phyloP scores from a whole-genome alignment of 2,329 filamentous ascomycete species.

The Aspergillus sp. region DNA sequence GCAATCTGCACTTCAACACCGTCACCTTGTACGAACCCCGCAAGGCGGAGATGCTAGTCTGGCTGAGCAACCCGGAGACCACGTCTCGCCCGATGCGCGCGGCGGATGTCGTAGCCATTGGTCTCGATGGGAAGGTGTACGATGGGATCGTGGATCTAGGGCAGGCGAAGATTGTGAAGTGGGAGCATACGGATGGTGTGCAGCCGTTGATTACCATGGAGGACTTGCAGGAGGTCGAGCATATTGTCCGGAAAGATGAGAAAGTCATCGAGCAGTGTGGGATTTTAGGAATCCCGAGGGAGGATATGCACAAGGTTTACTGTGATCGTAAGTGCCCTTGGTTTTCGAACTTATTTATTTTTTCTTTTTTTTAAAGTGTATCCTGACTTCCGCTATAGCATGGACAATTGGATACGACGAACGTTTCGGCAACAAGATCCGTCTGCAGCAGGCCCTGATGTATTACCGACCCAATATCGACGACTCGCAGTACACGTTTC shows the following conservation, averaged over 20 bases:
- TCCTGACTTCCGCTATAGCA: slow-evolving; percentile 34
- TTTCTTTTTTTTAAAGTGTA: neutral
- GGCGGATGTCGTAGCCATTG: slow-evolving; percentile 78
- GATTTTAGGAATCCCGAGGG: slow-evolving; percentile 67
- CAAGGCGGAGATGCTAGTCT: slow-evolving; percentile 74
- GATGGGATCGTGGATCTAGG: slow-evolving; percentile 73
- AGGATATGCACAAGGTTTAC: slow-evolving; percentile 93
- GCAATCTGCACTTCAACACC: slow-evolving; percentile 73
- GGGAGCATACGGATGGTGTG: slow-evolving; percentile 66
- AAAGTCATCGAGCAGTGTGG: slow-evolving; percentile 86
- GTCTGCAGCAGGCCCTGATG: slow-evolving; percentile 89
- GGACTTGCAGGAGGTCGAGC: slow-evolving; percentile 73
- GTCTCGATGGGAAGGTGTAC: slow-evolving; percentile 66
- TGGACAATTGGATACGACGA: slow-evolving; percentile 96
- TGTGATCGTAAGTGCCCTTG: slow-evolving; percentile 58
- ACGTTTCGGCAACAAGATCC: slow-evolving; percentile 67
- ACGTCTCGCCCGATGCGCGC: slow-evolving; percentile 58
- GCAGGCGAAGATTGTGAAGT: slow-evolving; percentile 58
- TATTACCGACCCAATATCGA: slow-evolving; percentile 84
- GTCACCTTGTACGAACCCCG: slow-evolving; percentile 77
- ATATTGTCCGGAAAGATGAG: slow-evolving; percentile 64
- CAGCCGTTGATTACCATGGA: slow-evolving; percentile 92
- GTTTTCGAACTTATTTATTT: no score
- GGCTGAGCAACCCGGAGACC: slow-evolving; percentile 59
- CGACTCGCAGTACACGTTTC: slow-evolving; percentile 83